Base-by-base conservation (phyloP, 2,329 filamentous ascomycete species). In the Claviceps africana region DNA sequence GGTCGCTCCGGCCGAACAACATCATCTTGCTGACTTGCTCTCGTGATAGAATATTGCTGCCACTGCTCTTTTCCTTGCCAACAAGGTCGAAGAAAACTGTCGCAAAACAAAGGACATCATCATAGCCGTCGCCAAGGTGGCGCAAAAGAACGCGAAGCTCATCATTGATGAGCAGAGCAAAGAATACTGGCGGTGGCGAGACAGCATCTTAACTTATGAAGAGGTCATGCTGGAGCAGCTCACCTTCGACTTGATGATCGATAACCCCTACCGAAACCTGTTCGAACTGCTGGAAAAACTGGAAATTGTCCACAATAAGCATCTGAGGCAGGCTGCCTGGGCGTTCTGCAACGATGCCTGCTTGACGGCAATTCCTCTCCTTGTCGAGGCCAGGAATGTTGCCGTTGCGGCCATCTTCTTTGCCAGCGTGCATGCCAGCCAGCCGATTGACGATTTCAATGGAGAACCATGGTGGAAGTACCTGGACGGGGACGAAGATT, bases 141-240 rank as follows among this genome's bases (percentile, higher is more conserved):
- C 91, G 30, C 89, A 96, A 67, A 97, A 98, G 71, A 91, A 97
- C 60, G 76, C 88, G 1, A 86, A 88, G 61, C 79, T 96, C 54
- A 75, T 91, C 51, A 87, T 97, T 50, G 93, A 98, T 64, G 93
- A 97, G 68, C 90, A 97, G 67, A 94, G 86, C 59, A 97, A 96
- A 64, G 93, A 98, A 64, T 98, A 93, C 65, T 98, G 93, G 93
- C 82, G 86, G 62, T 98, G 93, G 93, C 81, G 89, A 55, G 93
- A 98, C 64, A 93, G 85, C 54, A 95, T 98, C 53, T 73, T 97
- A 15, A 84, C 86, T 58, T 88, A 94, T 63, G 93, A 98, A 69
- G 93, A 97, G 65, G 74, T 91, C 44, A 85, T 98, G 72, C 77
- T 98, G 17, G 93, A 97, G 66, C 82, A 82, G 46, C 75, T 98